Evolutionary conservation across 2,329 filamentous ascomycete genomes (phyloP).

Genomic region (Thelonectria discophora): DNA sequence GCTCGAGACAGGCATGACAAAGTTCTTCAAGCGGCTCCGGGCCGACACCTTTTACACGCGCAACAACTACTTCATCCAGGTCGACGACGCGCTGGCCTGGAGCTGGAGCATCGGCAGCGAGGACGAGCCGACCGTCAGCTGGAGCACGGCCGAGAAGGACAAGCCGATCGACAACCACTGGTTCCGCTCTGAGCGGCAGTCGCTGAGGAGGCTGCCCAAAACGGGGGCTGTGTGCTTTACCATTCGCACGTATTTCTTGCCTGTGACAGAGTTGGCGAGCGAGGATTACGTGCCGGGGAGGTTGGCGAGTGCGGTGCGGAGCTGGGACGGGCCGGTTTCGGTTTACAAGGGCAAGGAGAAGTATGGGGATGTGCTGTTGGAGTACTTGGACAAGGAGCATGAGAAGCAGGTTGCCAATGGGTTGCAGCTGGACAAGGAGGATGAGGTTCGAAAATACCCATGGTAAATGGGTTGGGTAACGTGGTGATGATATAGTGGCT

Average conservation of each 20-base stretch:
- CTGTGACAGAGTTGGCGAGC: conserved; percentile 70
- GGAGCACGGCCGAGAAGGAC: conserved; percentile 80
- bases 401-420: conserved; percentile 75
- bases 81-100: conserved; percentile 81
- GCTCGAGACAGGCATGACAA: conserved; percentile 80
- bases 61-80: conserved; percentile 90
- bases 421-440: conserved; percentile 68
- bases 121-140: conserved; percentile 70
- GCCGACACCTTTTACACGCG: conserved; percentile 71
- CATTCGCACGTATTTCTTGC: conserved; percentile 82
- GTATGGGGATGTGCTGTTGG: conserved; percentile 77
- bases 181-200: conserved; percentile 81
- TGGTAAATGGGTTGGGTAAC: conserved; percentile 47
- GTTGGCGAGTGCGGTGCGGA: conserved; percentile 79
- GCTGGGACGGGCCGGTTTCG: conserved; percentile 82
- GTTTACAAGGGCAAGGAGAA: conserved; percentile 80
- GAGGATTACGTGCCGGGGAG: conserved; percentile 82
- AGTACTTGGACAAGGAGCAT: conserved; percentile 80
- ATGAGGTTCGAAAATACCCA: conserved; percentile 69
- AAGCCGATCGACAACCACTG: conserved; percentile 76
- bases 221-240: conserved; percentile 74
- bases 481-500: too few species aligned
- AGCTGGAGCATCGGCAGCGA: conserved; percentile 78
- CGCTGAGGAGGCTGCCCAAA: conserved; percentile 68
- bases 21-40: conserved; percentile 78